phyloP scores from a whole-genome alignment of 176 grass and related monocot species.

The Oryza officinalis region DNA sequence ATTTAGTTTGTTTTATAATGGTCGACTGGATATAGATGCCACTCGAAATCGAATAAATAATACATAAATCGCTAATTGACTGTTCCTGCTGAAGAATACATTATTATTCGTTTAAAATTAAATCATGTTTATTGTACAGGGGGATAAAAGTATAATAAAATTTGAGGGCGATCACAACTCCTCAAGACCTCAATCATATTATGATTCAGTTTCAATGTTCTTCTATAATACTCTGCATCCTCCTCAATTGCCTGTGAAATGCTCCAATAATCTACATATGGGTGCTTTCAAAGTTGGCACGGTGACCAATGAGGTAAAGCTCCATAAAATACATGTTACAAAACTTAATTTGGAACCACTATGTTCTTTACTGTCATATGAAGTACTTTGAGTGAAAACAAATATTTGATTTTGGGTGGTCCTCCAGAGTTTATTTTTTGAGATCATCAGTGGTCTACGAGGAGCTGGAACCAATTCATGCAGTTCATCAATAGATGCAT shows the following conservation, averaged over 20 bases:
- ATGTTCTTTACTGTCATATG: slow-evolving; percentile 22
- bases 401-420: neutral
- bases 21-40: slow-evolving; percentile 25
- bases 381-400: slow-evolving; percentile 16
- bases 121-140: slow-evolving; percentile 55
- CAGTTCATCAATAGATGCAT: slow-evolving; percentile 61
- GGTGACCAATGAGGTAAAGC: slow-evolving; percentile 69
- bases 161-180: slow-evolving; percentile 98
- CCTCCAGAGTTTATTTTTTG: slow-evolving; percentile 75
- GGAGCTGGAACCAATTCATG: slow-evolving; percentile 50
- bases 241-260: slow-evolving; percentile 65
- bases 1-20: slow-evolving; percentile 19
- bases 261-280: slow-evolving; percentile 63
- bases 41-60: neutral
- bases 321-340: neutral
- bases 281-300: slow-evolving; percentile 61
- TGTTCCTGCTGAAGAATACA: neutral
- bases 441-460: slow-evolving; percentile 73
- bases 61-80: neutral
- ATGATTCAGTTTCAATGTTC: slow-evolving; percentile 95
- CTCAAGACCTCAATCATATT: slow-evolving; percentile 88
- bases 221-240: slow-evolving; percentile 82
- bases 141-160: slow-evolving; percentile 87
- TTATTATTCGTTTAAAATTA: slow-evolving; percentile 28
- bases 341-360: slow-evolving; percentile 6